Evolutionary conservation across 2,329 filamentous ascomycete species (phyloP).

Genomic region (Zymoseptoria pseudotritici): DNA sequence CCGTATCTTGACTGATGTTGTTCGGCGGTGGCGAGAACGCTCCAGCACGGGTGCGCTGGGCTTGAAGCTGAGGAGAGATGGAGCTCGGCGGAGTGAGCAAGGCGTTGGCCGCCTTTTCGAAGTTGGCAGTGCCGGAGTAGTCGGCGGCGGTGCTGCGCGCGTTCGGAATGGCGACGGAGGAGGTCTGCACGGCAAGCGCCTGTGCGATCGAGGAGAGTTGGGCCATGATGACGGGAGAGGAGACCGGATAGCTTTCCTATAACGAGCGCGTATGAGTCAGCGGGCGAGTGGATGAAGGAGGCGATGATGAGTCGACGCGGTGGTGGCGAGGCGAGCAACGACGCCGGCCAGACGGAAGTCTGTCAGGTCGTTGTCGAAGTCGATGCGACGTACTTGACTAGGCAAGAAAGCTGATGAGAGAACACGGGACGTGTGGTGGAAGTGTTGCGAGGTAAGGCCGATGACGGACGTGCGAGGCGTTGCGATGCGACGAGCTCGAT

Average conservation of each 20-base stretch:
- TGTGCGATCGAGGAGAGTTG: constrained; percentile 24
- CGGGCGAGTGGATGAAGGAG: not conserved
- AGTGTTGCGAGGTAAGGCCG: not conserved
- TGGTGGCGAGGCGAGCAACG: constrained; percentile 3
- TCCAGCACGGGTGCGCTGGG: constrained; percentile 64
- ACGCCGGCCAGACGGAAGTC: constrained; percentile 4
- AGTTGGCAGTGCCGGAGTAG: constrained; percentile 21
- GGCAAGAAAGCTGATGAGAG: constrained; percentile 25
- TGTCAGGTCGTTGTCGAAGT: constrained; percentile 2
- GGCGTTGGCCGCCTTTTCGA: constrained; percentile 33
- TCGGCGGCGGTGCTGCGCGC: constrained; percentile 16
- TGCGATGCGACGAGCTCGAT: not conserved
- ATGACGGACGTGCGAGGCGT: not conserved
- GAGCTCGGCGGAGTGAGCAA: constrained; percentile 92
- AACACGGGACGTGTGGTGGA: not conserved
- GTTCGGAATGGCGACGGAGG: constrained; percentile 25
- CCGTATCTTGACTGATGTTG: constrained; percentile 75
- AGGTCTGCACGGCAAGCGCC: constrained; percentile 28
- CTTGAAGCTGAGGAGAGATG: constrained; percentile 79
- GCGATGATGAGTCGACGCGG: constrained; percentile 7
- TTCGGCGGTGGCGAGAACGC: constrained; percentile 39
- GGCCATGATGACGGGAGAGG: constrained; percentile 25
- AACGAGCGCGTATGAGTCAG: constrained; percentile 22
- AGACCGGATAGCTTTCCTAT: constrained; percentile 29
- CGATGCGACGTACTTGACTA: constrained; percentile 29